Evolutionary conservation across 768 basidiomycete genomes (phyloP).

Genomic region (Mrakia frigida): DNA sequence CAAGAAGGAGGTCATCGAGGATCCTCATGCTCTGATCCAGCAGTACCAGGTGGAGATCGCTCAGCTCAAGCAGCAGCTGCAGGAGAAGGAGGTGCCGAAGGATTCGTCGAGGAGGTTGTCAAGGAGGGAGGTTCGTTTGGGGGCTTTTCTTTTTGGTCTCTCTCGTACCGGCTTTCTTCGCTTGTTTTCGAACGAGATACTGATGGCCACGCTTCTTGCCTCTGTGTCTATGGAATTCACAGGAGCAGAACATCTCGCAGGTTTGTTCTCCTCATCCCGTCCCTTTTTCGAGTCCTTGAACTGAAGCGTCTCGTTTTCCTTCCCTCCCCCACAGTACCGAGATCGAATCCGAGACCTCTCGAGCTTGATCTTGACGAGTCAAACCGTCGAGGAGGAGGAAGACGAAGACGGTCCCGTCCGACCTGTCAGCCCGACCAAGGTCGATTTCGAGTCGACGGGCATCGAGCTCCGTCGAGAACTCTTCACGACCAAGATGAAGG

Average conservation of each 20-base stretch:
- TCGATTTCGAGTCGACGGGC: conserved; percentile 50
- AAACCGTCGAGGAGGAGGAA: conserved; percentile 53
- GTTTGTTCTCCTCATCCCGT: no score
- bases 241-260: conserved; percentile 32
- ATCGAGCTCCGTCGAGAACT: conserved; percentile 74
- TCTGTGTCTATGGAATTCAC: no score
- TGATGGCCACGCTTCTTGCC: no score
- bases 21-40: conserved; percentile 88
- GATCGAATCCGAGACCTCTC: conserved; percentile 42
- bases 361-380: conserved; percentile 57
- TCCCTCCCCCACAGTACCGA: conserved; percentile 25
- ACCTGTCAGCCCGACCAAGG: conserved; percentile 74
- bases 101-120: conserved; percentile 49
- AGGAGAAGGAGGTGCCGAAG: conserved; percentile 59
- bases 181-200: no score
- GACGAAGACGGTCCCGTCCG: conserved; percentile 48
- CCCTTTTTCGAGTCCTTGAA: no score
- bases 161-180: no score
- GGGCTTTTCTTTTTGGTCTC: no score
- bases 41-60: conserved; percentile 93
- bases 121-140: conserved; percentile 37
- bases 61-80: conserved; percentile 68
- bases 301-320: no score
- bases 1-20: conserved; percentile 81
- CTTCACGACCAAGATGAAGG: conserved; percentile 65